phyloP scores from a whole-genome alignment of 2,329 filamentous ascomycete species.

The Emericellopsis atlantica region DNA sequence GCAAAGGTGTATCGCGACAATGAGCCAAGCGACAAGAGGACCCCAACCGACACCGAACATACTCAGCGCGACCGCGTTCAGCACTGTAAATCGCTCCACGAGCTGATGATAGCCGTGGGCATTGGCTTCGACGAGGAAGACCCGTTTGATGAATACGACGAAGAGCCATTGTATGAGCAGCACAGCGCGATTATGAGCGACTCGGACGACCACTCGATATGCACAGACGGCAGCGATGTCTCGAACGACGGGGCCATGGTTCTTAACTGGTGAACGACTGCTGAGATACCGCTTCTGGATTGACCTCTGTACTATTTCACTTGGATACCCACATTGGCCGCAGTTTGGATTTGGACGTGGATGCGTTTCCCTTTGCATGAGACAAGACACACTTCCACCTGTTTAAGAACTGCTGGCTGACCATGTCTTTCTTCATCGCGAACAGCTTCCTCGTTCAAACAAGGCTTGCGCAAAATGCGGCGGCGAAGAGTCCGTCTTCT shows the following conservation, averaged over 20 bases:
- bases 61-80: not conserved
- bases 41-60: slow-evolving; percentile 1
- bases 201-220: not conserved
- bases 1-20: slow-evolving; percentile 2
- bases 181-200: slow-evolving; percentile 4
- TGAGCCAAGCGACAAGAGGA: slow-evolving; percentile 7
- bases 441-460: slow-evolving; percentile 81
- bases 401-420: slow-evolving; percentile 27
- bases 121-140: not conserved
- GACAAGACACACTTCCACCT: slow-evolving; percentile 8
- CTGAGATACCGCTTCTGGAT: too few species aligned
- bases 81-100: not conserved
- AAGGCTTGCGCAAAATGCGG: slow-evolving; percentile 76
- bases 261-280: too few species aligned
- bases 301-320: too few species aligned
- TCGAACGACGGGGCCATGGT: too few species aligned
- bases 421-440: slow-evolving; percentile 15
- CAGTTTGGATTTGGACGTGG: not conserved
- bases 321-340: not conserved
- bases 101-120: not conserved
- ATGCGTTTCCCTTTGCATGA: not conserved
- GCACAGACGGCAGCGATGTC: too few species aligned
- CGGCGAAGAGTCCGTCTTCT: slow-evolving; percentile 89
- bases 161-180: slow-evolving; percentile 18
- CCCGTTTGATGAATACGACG: slow-evolving; percentile 20